Base-by-base conservation (phyloP, 805 yeast genomes). In the Candida pseudofarinosa region DNA sequence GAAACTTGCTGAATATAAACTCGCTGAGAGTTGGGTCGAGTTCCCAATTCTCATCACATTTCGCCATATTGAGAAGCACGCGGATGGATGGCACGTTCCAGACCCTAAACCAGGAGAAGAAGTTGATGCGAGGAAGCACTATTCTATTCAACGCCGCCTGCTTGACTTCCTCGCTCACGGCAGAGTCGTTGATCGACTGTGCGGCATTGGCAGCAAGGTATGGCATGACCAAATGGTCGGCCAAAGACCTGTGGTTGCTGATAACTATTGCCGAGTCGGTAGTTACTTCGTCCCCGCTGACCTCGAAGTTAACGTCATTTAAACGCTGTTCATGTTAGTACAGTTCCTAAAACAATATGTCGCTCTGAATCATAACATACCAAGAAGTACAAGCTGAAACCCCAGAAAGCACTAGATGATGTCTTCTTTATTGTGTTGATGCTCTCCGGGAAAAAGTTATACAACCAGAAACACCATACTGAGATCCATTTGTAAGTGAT, bases 41-140 rank as follows among this genome's bases (percentile, higher is more conserved):
- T 48, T 74, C 77, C 85, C 86, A 80, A 53, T 86, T 87, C 49
- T 87, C 95, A 56, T 85, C 89, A 36, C 77, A 70, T 36, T 71
- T 69, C 7, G 77, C 51, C 28, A 82, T 66, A 42, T 75, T 73
- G 39, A 68, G 56, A 10, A 80, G 48, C 2, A 79, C 58, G 26
- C 66, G 60, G 0, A 80, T 30, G 2, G 75, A 73, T 0, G 95
- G 95, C 0, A 83, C 66, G 17, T 70, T 62, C 80, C 88, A 77
- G 2, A 85, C 52, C 4, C 67, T 57, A 40, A 80, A 83, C 96
- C 96, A 88, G 1, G 83, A 72, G 52, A 85, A 77, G 58, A 81
- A 85, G 39, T 71, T 75, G n/a, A 80, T 58, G 26, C 63, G 58
- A 0, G 83, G 83, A 14, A 59, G 37, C 26, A 50, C 52, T 38